These are phyloP conservation scores for Haplosporangium gracile DNA, from an alignment of 192 early-diverging fungal genomes.

Conservation along the genomic window DNA sequence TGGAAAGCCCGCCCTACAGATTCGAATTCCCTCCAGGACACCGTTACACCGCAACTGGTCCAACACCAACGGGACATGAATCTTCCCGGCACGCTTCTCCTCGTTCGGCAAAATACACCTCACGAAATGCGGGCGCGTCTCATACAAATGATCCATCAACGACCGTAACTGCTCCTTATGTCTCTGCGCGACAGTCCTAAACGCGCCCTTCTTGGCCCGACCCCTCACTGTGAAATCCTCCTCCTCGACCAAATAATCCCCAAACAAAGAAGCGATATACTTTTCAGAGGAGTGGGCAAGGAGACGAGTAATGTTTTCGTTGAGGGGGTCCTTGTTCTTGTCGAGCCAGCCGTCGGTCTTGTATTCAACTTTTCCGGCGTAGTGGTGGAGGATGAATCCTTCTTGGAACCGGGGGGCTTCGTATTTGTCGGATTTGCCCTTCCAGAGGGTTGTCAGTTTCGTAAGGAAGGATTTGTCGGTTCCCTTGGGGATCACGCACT, in stretches of 20 bases:
- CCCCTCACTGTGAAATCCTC: conserved; percentile 61
- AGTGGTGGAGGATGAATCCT: conserved; percentile 93
- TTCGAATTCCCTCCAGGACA: conserved; percentile 97
- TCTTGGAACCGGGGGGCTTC: conserved; percentile 86
- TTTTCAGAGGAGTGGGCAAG: conserved; percentile 86
- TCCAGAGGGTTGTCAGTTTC: conserved; percentile 93
- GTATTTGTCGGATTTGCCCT: conserved; percentile 89
- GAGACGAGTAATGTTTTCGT: conserved; percentile 92
- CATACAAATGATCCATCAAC: conserved; percentile 92
- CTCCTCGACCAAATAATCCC: conserved; percentile 78
- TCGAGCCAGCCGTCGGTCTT: conserved; percentile 92
- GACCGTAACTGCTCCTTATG: conserved; percentile 94
- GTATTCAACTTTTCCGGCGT: conserved; percentile 97
- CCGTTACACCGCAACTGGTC: conserved; percentile 98
- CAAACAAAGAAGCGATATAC: conserved; percentile 85
- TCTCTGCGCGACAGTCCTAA: conserved; percentile 93
- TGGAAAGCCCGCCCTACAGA: conserved; percentile 95
- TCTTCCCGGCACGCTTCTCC: conserved; percentile 87
- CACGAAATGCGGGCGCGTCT: conserved; percentile 97
- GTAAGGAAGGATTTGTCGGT: conserved; percentile 96
- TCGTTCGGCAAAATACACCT: conserved; percentile 98
- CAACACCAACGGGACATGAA: conserved; percentile 87
- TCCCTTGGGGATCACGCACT: conserved; percentile 97
- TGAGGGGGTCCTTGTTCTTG: conserved; percentile 99
- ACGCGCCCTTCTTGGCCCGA: conserved; percentile 84